These are phyloP conservation scores for Sonneratia caseolaris DNA, from an alignment of 345 rosid species.

Conservation along the genomic window DNA sequence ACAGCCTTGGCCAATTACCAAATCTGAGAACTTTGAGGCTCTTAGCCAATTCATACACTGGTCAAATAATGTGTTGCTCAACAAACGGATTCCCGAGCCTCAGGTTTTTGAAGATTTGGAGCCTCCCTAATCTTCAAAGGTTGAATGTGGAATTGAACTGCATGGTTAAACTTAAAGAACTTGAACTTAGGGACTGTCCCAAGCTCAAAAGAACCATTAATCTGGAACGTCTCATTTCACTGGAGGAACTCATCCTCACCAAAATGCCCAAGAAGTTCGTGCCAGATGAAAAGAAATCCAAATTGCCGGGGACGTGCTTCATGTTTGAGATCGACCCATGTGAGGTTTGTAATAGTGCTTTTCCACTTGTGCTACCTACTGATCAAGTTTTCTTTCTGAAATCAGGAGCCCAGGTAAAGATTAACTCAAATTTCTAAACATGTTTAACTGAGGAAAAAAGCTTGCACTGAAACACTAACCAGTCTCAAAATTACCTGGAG, in stretches of 20 bases:
- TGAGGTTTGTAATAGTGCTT: not conserved
- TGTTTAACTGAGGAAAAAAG: too few species aligned
- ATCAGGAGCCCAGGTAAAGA: too few species aligned
- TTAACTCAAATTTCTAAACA: too few species aligned
- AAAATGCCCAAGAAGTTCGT: not conserved
- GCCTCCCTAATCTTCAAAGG: fast-evolving
- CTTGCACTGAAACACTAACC: too few species aligned
- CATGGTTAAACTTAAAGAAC: not conserved
- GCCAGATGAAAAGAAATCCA: not conserved
- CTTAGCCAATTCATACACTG: not conserved
- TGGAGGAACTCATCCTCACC: not conserved
- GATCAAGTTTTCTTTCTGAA: too few species aligned
- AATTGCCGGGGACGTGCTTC: not conserved
- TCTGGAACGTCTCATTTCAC: not conserved
- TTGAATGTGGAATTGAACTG: not conserved
- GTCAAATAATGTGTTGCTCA: not conserved
- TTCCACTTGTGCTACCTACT: too few species aligned
- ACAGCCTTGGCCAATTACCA: not conserved
- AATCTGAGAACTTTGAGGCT: not conserved
- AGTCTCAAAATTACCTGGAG: too few species aligned
- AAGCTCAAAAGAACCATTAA: not conserved
- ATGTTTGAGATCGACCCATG: not conserved
- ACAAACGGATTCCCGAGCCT: not conserved
- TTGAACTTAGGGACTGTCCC: not conserved
- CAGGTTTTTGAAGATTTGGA: not conserved